Percentiles rank a stretch among this genome's conserved stretches.
Conservation (phyloP, 2,329 filamentous ascomycete species). For the Drechslera avenae region DNA sequence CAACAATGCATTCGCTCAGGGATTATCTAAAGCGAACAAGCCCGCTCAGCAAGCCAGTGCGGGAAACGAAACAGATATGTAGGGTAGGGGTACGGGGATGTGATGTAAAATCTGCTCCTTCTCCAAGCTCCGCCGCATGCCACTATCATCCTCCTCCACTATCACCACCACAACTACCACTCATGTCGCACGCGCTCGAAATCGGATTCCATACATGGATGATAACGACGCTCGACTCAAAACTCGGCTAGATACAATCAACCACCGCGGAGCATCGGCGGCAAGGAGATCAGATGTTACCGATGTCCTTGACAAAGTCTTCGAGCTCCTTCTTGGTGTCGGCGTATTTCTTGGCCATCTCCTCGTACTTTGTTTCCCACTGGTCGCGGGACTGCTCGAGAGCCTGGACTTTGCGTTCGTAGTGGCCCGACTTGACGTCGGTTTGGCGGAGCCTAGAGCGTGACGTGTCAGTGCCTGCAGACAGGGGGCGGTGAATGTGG, state of each 20-base stretch:
- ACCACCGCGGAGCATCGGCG: constrained; percentile 38
- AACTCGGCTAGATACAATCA: constrained; percentile 35
- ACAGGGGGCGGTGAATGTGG: constrained; percentile 1
- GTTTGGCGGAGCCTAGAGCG: constrained; percentile 85
- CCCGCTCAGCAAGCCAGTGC: constrained; percentile 33
- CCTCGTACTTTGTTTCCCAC: constrained; percentile 98
- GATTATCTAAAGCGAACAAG: constrained; percentile 40
- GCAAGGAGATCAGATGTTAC: constrained; percentile 74
- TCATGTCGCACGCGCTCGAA: constrained; percentile 23
- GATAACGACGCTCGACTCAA: constrained; percentile 28
- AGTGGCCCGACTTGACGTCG: constrained; percentile 98
- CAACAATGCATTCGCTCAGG: constrained; percentile 41
- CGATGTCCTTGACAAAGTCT: constrained; percentile 88
- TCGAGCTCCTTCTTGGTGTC: constrained; percentile 86
- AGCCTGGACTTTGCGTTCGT: constrained; percentile 98
- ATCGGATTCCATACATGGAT: constrained; percentile 14
- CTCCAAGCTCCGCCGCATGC: constrained; percentile 16
- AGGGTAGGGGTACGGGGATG: constrained; percentile 25
- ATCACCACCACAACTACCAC: constrained; percentile 11
- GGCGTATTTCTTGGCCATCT: constrained; percentile 90
- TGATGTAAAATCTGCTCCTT: constrained; percentile 24
- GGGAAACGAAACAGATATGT: constrained; percentile 35
- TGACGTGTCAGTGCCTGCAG: constrained; percentile 27
- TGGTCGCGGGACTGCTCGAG: constrained; percentile 89
- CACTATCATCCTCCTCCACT: constrained; percentile 13